Evolutionary conservation across 257 asterid genomes (phyloP).

Genomic region (Parsonsia alboflavescens): DNA sequence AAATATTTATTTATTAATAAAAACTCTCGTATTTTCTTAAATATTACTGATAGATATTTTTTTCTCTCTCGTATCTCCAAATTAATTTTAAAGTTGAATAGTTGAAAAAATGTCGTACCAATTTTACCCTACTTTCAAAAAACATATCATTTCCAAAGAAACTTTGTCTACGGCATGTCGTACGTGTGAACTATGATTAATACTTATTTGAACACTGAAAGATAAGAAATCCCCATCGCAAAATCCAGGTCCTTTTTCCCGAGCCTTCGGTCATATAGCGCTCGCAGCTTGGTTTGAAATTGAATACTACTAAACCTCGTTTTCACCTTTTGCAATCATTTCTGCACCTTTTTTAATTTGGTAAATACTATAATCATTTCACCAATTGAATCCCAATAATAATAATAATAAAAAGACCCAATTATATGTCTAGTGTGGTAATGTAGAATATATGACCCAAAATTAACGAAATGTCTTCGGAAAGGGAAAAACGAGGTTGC

Average conservation of each 20-base stretch:
- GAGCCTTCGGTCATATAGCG: slow-evolving; percentile 9
- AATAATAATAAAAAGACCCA: not conserved
- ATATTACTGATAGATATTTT: too few species aligned
- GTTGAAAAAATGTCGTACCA: too few species aligned
- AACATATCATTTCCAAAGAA: not conserved
- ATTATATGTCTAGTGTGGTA: not conserved
- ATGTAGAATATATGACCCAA: slow-evolving; percentile 12
- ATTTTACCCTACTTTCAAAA: not conserved
- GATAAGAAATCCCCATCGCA: not conserved
- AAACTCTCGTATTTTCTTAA: too few species aligned
- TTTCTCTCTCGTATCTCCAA: too few species aligned
- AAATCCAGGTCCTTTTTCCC: slow-evolving; percentile 9
- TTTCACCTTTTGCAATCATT: slow-evolving; percentile 9
- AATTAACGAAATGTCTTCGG: not conserved
- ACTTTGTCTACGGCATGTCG: slow-evolving; percentile 1
- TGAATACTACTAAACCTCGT: not conserved
- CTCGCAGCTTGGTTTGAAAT: slow-evolving; percentile 6
- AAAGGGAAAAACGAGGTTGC: not conserved
- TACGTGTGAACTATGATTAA: not conserved
- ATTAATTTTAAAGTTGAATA: too few species aligned
- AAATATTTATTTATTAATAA: too few species aligned
- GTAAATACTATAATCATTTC: slow-evolving; percentile 19
- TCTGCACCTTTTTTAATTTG: not conserved
- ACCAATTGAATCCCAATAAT: not conserved
- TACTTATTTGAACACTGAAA: not conserved